Percentiles rank a stretch among this genome's conserved stretches.
Conservation (phyloP, 1,284 basidiomycete genomes). For the Phellopilus nigrolimitatus region DNA sequence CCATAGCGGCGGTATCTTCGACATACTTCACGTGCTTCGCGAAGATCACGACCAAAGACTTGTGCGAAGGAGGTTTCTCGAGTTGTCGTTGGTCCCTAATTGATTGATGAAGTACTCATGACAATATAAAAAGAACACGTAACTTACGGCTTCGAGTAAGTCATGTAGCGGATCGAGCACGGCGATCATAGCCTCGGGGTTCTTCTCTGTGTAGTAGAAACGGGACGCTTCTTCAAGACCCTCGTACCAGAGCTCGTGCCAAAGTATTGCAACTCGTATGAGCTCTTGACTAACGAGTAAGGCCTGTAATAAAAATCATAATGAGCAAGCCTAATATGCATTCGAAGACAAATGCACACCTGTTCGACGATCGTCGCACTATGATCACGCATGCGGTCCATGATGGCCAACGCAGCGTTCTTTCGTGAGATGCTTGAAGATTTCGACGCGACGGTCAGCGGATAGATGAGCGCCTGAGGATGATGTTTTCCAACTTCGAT, state of each 20-base stretch:
- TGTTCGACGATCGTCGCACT: constrained; percentile 88
- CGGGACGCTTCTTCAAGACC: constrained; percentile 97
- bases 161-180: constrained; percentile 93
- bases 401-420: constrained; percentile 83
- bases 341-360: constrained; percentile 35
- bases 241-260: constrained; percentile 99
- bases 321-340: neutral
- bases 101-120: constrained; percentile 1
- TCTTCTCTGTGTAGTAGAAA: constrained; percentile 96
- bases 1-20: constrained; percentile 83
- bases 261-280: constrained; percentile 96
- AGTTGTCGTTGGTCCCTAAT: constrained; percentile 86
- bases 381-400: constrained; percentile 94
- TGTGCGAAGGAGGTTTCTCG: constrained; percentile 96
- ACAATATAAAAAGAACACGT: neutral
- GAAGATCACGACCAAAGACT: constrained; percentile 90
- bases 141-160: constrained; percentile 79
- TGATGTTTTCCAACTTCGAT: constrained; percentile 95
- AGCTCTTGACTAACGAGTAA: constrained; percentile 90
- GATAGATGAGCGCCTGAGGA: constrained; percentile 96
- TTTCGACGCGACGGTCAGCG: constrained; percentile 97
- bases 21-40: constrained; percentile 92
- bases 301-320: constrained; percentile 49
- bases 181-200: constrained; percentile 98
- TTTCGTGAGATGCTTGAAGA: constrained; percentile 84